Evolutionary conservation across 805 yeast genomes (phyloP).

Genomic region (Yamadazyma philogaea): DNA sequence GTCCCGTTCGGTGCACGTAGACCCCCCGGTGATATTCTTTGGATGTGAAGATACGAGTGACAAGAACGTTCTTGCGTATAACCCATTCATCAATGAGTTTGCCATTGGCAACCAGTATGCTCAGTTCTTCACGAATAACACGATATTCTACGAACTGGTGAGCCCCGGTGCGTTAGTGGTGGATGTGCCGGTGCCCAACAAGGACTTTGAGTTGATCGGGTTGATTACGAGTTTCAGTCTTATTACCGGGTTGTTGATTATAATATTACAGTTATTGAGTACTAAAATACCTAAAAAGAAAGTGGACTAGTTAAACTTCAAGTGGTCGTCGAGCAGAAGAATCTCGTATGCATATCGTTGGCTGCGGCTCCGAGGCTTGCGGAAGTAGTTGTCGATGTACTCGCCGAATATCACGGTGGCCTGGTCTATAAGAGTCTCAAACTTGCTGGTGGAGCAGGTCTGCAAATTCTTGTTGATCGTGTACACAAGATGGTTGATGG

Average conservation of each 20-base stretch:
- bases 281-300: conserved; percentile 3
- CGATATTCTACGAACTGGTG: conserved; percentile 32
- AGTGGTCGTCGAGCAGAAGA: conserved; percentile 14
- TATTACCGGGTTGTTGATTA: conserved; percentile 12
- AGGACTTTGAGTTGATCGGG: conserved; percentile 12
- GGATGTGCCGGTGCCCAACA: conserved; percentile 13
- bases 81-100: conserved; percentile 35
- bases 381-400: conserved; percentile 5
- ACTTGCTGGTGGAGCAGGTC: conserved; percentile 2
- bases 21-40: conserved; percentile 24
- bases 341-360: conserved; percentile 13
- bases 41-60: conserved; percentile 35
- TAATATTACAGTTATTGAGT: conserved; percentile 11
- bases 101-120: conserved; percentile 30
- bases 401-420: conserved; percentile 11
- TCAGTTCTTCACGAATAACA: conserved; percentile 36
- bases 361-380: neutral
- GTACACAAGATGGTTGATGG: neutral
- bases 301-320: conserved; percentile 4
- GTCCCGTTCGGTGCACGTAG: conserved; percentile 6
- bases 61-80: conserved; percentile 23
- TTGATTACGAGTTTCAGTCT: conserved; percentile 11
- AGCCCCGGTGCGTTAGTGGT: neutral
- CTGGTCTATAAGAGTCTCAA: conserved; percentile 3
- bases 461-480: conserved; percentile 4